Evolutionary conservation across 2,329 filamentous ascomycete genomes (phyloP).

Genomic region (Parasarocladium wereldwijsianum): DNA sequence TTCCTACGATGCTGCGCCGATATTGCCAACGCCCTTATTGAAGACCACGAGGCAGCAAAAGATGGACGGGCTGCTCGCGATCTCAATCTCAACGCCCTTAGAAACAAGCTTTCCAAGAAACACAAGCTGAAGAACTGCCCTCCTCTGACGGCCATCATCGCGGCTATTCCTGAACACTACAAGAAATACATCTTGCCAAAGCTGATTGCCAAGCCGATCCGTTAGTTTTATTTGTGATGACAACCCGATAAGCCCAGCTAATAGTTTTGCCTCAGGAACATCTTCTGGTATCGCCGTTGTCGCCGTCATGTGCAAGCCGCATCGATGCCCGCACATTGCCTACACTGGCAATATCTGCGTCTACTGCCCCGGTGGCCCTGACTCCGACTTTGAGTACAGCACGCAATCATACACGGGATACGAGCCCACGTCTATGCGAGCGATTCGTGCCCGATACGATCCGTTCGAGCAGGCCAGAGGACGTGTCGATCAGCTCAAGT

Average conservation of each 20-base stretch:
- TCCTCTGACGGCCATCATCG: constrained; percentile 90
- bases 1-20: constrained; percentile 91
- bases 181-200: constrained; percentile 98
- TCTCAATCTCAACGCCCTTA: constrained; percentile 81
- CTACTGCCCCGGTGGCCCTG: constrained; percentile 92
- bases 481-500: constrained; percentile 91
- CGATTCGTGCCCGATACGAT: constrained; percentile 91
- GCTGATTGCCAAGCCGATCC: constrained; percentile 90
- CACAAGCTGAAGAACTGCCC: constrained; percentile 79
- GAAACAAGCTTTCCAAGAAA: constrained; percentile 82
- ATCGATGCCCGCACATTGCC: constrained; percentile 92
- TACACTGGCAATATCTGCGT: constrained; percentile 99
- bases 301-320: constrained; percentile 98
- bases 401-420: constrained; percentile 98
- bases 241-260: background rate
- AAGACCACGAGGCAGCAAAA: constrained; percentile 75
- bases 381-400: constrained; percentile 98
- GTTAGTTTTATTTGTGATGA: constrained; percentile 25
- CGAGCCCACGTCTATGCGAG: constrained; percentile 95
- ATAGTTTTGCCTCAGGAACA: constrained; percentile 46
- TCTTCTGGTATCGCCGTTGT: constrained; percentile 96
- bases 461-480: constrained; percentile 95
- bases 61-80: constrained; percentile 67
- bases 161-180: constrained; percentile 97
- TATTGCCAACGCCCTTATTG: constrained; percentile 83